Evolutionary conservation across 805 yeast species (phyloP).

Genomic region (Brettanomyces sp.): DNA sequence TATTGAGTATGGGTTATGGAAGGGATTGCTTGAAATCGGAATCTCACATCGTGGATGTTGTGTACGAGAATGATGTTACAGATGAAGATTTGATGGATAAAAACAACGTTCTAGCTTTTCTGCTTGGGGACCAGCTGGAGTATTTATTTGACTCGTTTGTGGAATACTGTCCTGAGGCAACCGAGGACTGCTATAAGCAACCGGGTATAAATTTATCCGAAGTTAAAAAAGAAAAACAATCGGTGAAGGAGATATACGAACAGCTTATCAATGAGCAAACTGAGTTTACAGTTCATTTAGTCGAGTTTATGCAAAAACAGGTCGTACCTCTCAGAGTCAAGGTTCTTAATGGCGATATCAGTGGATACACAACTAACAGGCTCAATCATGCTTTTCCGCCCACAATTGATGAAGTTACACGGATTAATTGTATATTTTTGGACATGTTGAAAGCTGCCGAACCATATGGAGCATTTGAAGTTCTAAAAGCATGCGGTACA

Average conservation of each 20-base stretch:
- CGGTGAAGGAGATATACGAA: conserved; percentile 44
- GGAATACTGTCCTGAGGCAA: conserved; percentile 86
- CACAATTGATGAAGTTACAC: conserved; percentile 86
- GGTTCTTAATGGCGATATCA: conserved; percentile 47
- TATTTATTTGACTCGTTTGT: conserved; percentile 82
- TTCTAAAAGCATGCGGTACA: conserved; percentile 69
- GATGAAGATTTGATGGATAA: conserved; percentile 28
- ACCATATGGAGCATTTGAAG: conserved; percentile 65
- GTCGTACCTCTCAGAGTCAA: conserved; percentile 69
- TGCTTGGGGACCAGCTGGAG: conserved; percentile 79
- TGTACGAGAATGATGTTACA: conserved; percentile 38
- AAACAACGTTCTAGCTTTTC: conserved; percentile 67
- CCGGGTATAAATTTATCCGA: conserved; percentile 28
- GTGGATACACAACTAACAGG: conserved; percentile 48
- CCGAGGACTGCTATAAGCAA: conserved; percentile 60
- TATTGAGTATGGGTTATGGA: conserved; percentile 45
- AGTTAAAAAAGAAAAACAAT: conserved; percentile 19
- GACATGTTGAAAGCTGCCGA: conserved; percentile 63
- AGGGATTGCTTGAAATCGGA: conserved; percentile 31
- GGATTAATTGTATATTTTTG: conserved; percentile 77
- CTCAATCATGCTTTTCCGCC: conserved; percentile 85
- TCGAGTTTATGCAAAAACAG: conserved; percentile 67
- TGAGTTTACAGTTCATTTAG: conserved; percentile 60
- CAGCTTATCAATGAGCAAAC: conserved; percentile 70
- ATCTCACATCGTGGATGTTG: conserved; percentile 61